phyloP scores from a whole-genome alignment of 495 filamentous ascomycete species.

The Podospora appendiculata region DNA sequence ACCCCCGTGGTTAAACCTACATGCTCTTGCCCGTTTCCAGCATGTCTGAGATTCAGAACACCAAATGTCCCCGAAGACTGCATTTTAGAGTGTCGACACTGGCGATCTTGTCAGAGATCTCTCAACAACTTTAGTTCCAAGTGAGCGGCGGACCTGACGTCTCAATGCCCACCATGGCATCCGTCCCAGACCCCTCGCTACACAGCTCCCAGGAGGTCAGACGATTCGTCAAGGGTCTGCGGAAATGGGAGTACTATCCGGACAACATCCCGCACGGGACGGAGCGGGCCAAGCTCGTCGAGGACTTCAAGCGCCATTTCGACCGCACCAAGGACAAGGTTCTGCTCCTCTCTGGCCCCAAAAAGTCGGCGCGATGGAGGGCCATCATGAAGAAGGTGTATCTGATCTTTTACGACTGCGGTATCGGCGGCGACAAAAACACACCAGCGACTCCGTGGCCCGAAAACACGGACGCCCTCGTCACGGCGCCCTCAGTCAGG shows the following conservation, averaged over 20 bases:
- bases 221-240: background rate
- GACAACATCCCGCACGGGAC: background rate
- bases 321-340: background rate
- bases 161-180: background rate
- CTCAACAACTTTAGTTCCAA: background rate
- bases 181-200: background rate
- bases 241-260: background rate
- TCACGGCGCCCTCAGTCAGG: too few species aligned
- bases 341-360: background rate
- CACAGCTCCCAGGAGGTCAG: background rate
- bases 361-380: background rate
- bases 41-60: too few species aligned
- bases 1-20: too few species aligned
- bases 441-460: background rate
- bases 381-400: background rate
- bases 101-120: background rate
- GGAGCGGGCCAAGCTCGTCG: background rate
- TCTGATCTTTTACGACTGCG: background rate
- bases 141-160: too few species aligned
- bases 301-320: conserved; percentile 2
- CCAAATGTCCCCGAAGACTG: too few species aligned
- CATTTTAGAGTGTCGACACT: background rate
- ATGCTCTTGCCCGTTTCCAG: too few species aligned
- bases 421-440: background rate
- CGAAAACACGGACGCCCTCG: background rate